Evolutionary conservation across 1,284 basidiomycete species (phyloP).

Genomic region (Fistulina hepatica): DNA sequence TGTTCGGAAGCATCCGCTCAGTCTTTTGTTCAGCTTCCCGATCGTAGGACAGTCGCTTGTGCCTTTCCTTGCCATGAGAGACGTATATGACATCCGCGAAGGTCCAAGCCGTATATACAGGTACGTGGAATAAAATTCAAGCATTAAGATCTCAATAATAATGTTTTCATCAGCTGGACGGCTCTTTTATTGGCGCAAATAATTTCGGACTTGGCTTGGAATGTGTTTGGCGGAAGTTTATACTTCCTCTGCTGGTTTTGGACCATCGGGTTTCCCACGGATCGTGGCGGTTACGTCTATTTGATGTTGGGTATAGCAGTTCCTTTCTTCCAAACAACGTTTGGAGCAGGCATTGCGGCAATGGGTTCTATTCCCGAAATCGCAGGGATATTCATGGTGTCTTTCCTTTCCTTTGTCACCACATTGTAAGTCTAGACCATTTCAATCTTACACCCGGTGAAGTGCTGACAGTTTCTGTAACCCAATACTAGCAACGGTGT

Average conservation of each 20-base stretch:
- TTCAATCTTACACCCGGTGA: no score
- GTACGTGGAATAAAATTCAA: no score
- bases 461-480: no score
- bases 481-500: slow-evolving; percentile 41
- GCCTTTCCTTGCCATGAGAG: slow-evolving; percentile 35
- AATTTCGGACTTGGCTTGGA: slow-evolving; percentile 56
- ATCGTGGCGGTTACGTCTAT: slow-evolving; percentile 45
- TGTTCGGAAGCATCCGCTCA: no score
- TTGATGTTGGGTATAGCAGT: slow-evolving; percentile 37
- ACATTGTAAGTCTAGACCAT: slow-evolving; percentile 40
- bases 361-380: slow-evolving; percentile 58
- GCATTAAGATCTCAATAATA: no score
- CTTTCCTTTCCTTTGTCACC: slow-evolving; percentile 60
- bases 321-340: slow-evolving; percentile 43
- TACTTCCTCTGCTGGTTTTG: slow-evolving; percentile 46
- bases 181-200: slow-evolving; percentile 56
- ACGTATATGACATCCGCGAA: slow-evolving; percentile 66
- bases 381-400: slow-evolving; percentile 52
- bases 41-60: slow-evolving; percentile 38
- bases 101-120: slow-evolving; percentile 73
- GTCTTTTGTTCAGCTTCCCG: no score
- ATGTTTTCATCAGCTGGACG: no score
- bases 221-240: slow-evolving; percentile 46
- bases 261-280: slow-evolving; percentile 39
- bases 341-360: slow-evolving; percentile 54